Evolutionary conservation across 73 alveolate genomes (phyloP), one percentile per base, ranked within the genome.

Genomic region (Paramecium tetraurelia): DNA sequence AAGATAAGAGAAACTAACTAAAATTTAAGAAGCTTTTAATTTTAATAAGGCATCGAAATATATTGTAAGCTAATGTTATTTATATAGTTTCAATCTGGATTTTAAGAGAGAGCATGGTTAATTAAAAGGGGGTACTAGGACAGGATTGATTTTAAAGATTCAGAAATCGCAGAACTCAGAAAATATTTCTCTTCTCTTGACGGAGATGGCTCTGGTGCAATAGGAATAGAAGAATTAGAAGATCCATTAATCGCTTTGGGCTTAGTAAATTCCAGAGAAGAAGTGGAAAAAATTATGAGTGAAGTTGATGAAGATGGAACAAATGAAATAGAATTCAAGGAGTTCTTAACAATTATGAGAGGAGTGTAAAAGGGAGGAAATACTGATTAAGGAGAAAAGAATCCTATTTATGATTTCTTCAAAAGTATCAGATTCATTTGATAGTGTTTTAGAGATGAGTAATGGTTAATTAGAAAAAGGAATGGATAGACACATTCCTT

Each of bases 211-310:
- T 95, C 98, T 12, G 98, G 97, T 12, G 80, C 93, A 43, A 97
- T 97, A 24, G 99, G 99, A 5, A 98, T 96, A 5, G 98, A 96
- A 80, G 99, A 97, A 90, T 83, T 97, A 22, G 98, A 96, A 77
- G 99, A 97, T 46, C 99, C 99, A 24, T 93, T 97, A 50, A 96
- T 97, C 35, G 99, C 99, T 46, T 92, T 97, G 48, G 99, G 99
- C 1, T 92, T 97, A 38, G 99, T 96, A 7, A 96, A 97, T 44
- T 94, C 88, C 41, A 75, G 99, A 92, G 95, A 93, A 9, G 96
- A 97, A 93, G 98, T 97, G 5, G 93, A 96, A 68, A 94, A 86
- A 59, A 94, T 97, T 40, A 96, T 97, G 53, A 80, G 63, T 7
- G 88, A 88, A 63, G 99, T 97, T 14, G 99, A 97, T 92, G 98